These are phyloP conservation scores for Wickerhamomyces sp. DNA, from an alignment of 1,139 yeast genomes.

Conservation along the genomic window DNA sequence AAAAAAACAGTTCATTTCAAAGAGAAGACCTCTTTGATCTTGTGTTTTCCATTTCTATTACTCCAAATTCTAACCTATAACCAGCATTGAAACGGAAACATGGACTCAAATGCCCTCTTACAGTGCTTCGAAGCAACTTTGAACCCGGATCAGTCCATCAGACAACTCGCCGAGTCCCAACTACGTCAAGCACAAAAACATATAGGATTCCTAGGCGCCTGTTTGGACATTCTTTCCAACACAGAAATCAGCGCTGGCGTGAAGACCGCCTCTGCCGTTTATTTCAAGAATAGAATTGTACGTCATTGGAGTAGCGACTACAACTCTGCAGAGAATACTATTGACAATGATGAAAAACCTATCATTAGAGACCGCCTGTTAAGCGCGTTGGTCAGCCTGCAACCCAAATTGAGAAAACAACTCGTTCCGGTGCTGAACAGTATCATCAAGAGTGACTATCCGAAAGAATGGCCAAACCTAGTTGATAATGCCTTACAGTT, in stretches of 20 bases:
- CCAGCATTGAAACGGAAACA: constrained; percentile 21
- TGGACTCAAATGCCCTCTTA: constrained; percentile 66
- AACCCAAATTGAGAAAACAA: constrained; percentile 45
- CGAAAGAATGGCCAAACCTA: constrained; percentile 64
- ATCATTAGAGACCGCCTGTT: constrained; percentile 55
- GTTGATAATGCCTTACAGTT: constrained; percentile 55
- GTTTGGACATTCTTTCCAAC: constrained; percentile 68
- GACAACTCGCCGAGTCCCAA: constrained; percentile 67
- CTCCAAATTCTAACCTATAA: no score
- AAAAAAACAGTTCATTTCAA: no score
- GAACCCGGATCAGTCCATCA: constrained; percentile 55
- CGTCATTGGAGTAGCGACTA: constrained; percentile 52
- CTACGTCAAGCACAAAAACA: constrained; percentile 49
- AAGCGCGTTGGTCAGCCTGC: constrained; percentile 34
- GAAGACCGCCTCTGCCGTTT: constrained; percentile 79
- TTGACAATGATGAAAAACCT: constrained; percentile 69
- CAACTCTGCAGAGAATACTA: constrained; percentile 27
- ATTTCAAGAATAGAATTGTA: constrained; percentile 71
- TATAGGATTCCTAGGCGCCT: constrained; percentile 77
- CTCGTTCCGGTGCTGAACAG: constrained; percentile 63
- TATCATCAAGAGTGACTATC: constrained; percentile 66
- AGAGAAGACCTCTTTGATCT: no score
- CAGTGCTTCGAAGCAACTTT: constrained; percentile 81
- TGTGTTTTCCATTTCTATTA: no score
- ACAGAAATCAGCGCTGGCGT: constrained; percentile 50